Base-by-base conservation (phyloP, 352 stramenopile genomes). In the Phytophthora megakarya region DNA sequence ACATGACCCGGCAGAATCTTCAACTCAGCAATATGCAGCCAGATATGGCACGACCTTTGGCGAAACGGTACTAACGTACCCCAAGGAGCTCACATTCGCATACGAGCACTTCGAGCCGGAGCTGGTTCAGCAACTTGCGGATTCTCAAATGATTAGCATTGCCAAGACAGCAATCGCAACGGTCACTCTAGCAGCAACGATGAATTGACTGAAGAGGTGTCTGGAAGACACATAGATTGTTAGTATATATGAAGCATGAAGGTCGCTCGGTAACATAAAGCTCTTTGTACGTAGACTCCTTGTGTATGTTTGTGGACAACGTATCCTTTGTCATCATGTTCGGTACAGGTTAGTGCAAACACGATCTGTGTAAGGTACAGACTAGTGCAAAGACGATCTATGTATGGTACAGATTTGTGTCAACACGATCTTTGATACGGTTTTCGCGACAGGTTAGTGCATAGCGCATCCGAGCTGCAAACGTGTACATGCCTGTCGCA, bases 11-110 rank as follows among this genome's bases (percentile, higher is more conserved):
- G 12, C 30, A 12, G 5, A 45, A 25, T 26, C 5, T 19, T 25
- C 35, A 42, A 65, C 37, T 42, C 46, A 22, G 37, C 46, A 25
- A 57, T 23, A 3, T 65, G 56, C 37, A 9, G 3, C 7, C 56
- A 55, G 16, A 18, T 65, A 7, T 65, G 35, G 56, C 56, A 55
- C n/a, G 56, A 51, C 6, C 53, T 23, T 8, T 47, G 54, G 54
- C 42, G 51, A 12, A 39, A 62, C 33, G 54, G 42, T 4, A 52
- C 44, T 5, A 25, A 45, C 38, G 15, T 18, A 25, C 38, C 38
- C n/a, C 6, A 45, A 8, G 38, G 38, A 8, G 38, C 25, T 26
- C 7, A 7, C 8, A 18, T 18, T 23, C 25, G 25, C 13, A 2
- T 35, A 11, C 30, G 30, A 35, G 12, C 30, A 35, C 30, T 11